Conservation (phyloP, 148 eudicot species). For the Camellia granthamiana region DNA sequence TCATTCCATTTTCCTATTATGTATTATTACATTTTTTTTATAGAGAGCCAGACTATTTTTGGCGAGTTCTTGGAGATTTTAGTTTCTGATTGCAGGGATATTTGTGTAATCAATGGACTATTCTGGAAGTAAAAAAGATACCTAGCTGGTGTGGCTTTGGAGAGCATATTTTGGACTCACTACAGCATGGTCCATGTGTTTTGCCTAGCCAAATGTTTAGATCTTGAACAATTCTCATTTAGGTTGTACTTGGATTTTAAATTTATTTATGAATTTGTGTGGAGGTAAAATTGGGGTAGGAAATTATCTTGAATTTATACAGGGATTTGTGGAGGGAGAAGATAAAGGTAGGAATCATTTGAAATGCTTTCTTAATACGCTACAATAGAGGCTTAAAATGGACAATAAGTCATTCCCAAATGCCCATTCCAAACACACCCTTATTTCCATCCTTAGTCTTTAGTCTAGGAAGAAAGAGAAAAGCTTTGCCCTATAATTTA, state of each 20-base stretch:
- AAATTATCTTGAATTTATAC: no score
- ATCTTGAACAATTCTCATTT: no score
- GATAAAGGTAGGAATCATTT: no score
- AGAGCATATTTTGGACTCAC: neutral
- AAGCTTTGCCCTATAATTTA: no score
- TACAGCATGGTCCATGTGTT: neutral
- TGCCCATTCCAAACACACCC: neutral
- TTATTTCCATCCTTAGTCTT: no score
- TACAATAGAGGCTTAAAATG: no score
- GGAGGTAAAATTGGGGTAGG: no score
- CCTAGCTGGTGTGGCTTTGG: neutral
- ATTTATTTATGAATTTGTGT: no score
- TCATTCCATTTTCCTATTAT: neutral
- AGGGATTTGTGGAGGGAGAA: no score
- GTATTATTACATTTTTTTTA: conserved; percentile 12
- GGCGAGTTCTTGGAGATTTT: neutral
- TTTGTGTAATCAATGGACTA: neutral
- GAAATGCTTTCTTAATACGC: no score
- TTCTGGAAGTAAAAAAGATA: neutral
- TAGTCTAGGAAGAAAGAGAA: no score
- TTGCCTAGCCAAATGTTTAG: neutral
- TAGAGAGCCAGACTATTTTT: conserved; percentile 2
- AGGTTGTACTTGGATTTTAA: no score
- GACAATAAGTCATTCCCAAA: neutral
- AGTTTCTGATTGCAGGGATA: neutral